Base-by-base conservation (phyloP, 805 yeast species). In the Metschnikowia santaceciliae region DNA sequence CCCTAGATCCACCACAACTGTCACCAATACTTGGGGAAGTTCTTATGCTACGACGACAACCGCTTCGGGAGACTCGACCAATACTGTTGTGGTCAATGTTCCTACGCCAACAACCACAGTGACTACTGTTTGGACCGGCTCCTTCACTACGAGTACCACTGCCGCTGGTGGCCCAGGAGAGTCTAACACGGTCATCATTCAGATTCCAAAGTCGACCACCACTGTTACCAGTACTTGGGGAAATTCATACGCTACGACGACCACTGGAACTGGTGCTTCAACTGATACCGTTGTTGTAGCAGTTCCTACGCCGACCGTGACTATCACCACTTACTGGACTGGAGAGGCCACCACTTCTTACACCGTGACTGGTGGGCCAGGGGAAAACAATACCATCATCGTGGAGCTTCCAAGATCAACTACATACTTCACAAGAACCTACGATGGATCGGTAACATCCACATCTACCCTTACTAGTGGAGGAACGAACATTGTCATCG, bases 221-320 rank as follows among this genome's bases (percentile, higher is more conserved):
- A 17, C 17, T 17, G 1, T 17, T 17, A 17, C 17, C 17, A 17
- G 17, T 17, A 17, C 17, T 17, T 17, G 56, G 54, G 39, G 45
- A 2, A 47, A 48, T 22, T 36, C 59, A 3, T 49, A 57, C 20
- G 51, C 53, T 8, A 38, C 45, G 2, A 34, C 42, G 11, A 26
- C 39, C 6, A 64, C 67, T 3, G 37, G 30, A n/a, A 52, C 63
- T 8, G 60, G 54, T 11, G 30, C 13, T 8, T 7, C 11, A 11
- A 62, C 65, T 22, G 61, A 53, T 2, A 61, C 66, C 1, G 62
- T 61, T 3, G 50, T 51, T 8, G 55, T 61, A 4, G 42, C 46
- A 4, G 47, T 50, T 10, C 52, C 55, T 4, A 49, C 51, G 20
- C 50, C 54, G 6, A 52, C 55, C 1, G 26, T 13, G 6, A 47